Evolutionary conservation across 2,329 filamentous ascomycete genomes (phyloP), one percentile per base, ranked within the genome.

Genomic region (Fusarium buharicum): DNA sequence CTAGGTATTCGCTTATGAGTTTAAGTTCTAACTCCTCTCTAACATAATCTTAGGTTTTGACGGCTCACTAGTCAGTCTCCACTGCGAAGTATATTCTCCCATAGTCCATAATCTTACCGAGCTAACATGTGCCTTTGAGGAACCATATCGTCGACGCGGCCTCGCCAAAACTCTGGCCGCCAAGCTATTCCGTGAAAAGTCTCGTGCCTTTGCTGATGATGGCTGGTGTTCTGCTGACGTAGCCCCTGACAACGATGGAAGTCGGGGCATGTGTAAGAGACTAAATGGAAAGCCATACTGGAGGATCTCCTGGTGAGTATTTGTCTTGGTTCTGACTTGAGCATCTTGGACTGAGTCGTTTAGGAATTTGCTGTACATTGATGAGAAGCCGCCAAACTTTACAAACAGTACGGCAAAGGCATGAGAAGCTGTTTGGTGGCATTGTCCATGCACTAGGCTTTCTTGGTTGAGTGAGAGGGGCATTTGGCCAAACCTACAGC

Each of bases 171-270:
- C 79, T 0, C 75, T 91, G 4, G 83, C 84, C 1, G 76, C 79
- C 20, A 88, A 83, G 69, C 71, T 91, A 3, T 80, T 91, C 40
- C 76, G 75, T 4, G 81, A 86, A 34, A 77, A 81, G 41, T 75
- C 82, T 30, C 63, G 63, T 4, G 73, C 76, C 1, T 85, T 79
- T 31, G 78, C 77, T 1, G 66, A 78, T 0, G 84, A 84, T 33
- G 81, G 78, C 7, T 85, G 82, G 78, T 82, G 80, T 22, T 82
- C 85, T 56, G 88, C 88, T 3, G 87, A 91, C 72, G 89, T 92
- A 0, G 82, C 84, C 3, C 75, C 81, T 0, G 81, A 82, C 1
- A 92, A 92, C 63, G 55, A 72, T 2, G 81, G 82, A 36, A 91
- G 89, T 68, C 81, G 84, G 44, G 82, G 77, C 0, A 84, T 91